Percentiles rank a stretch among this genome's conserved stretches.
Conservation (phyloP, 805 yeast species). For the Jamesozyma rosinii region DNA sequence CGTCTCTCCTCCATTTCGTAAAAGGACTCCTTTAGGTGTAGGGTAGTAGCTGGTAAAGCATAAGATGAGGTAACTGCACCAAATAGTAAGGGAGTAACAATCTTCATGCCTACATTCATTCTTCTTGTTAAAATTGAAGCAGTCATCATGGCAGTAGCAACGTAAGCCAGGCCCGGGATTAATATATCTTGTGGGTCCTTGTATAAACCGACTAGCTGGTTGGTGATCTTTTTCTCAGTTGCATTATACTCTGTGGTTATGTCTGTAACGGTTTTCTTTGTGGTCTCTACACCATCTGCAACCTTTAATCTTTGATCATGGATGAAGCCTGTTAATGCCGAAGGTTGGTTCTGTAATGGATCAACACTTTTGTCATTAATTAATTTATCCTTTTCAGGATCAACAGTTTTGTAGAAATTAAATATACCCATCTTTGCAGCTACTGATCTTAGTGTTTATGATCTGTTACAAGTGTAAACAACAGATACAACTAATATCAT, state of each 20-base stretch:
- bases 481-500: too few relatives aligned
- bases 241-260: slow-evolving; percentile 37
- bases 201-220: slow-evolving; percentile 45
- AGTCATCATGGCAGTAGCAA: slow-evolving; percentile 46
- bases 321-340: slow-evolving; percentile 11
- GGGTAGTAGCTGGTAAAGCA: slow-evolving; percentile 51
- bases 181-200: slow-evolving; percentile 44
- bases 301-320: slow-evolving; percentile 14
- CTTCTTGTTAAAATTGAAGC: slow-evolving; percentile 54
- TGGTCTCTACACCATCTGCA: slow-evolving; percentile 1
- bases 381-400: slow-evolving; percentile 4
- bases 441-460: neutral
- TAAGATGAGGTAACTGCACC: slow-evolving; percentile 46
- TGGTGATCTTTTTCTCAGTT: slow-evolving; percentile 43
- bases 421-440: neutral
- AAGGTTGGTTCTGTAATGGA: slow-evolving; percentile 10
- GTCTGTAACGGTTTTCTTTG: slow-evolving; percentile 28
- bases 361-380: neutral
- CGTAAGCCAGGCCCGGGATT: slow-evolving; percentile 48
- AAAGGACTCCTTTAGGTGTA: slow-evolving; percentile 38
- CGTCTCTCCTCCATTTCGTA: slow-evolving; percentile 41
- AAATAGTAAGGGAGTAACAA: slow-evolving; percentile 41
- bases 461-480: too few relatives aligned
- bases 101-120: slow-evolving; percentile 39
- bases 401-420: slow-evolving; percentile 8